These are phyloP conservation scores for Aaosphaeria pasadenensis DNA, from an alignment of 2,329 filamentous ascomycete species.

Conservation along the genomic window DNA sequence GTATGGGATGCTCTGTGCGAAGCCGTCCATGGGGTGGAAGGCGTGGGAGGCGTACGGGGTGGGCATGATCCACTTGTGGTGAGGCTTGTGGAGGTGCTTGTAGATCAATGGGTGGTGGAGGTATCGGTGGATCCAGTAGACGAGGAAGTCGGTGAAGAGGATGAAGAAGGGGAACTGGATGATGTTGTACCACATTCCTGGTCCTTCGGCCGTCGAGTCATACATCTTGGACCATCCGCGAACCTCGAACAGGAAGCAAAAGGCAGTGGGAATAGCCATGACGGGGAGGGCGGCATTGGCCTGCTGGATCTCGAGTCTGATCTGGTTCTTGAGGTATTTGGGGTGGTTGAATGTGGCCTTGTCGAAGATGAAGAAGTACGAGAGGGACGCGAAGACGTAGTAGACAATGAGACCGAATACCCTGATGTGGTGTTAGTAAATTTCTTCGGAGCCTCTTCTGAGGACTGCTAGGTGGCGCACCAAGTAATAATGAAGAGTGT, in stretches of 20 bases:
- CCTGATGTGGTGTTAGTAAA: constrained; percentile 48
- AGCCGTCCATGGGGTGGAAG: constrained; percentile 93
- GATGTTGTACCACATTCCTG: constrained; percentile 73
- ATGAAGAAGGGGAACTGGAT: constrained; percentile 86
- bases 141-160: constrained; percentile 81
- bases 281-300: constrained; percentile 72
- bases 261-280: constrained; percentile 79
- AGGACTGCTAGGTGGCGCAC: constrained; percentile 46
- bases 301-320: constrained; percentile 80
- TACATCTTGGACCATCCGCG: constrained; percentile 85
- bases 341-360: constrained; percentile 86
- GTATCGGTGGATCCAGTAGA: constrained; percentile 88
- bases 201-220: constrained; percentile 71
- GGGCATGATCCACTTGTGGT: constrained; percentile 99
- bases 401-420: constrained; percentile 82
- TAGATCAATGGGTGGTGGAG: constrained; percentile 80
- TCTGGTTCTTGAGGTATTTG: constrained; percentile 93
- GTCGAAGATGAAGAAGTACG: constrained; percentile 88
- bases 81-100: constrained; percentile 89
- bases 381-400: constrained; percentile 78
- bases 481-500: constrained; percentile 83
- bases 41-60: constrained; percentile 89
- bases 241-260: constrained; percentile 79
- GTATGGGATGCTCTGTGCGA: constrained; percentile 83
- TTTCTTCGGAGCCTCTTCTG: not conserved